Conservation (phyloP, 108 stramenopile species). For the Stephanodiscus triporus region DNA sequence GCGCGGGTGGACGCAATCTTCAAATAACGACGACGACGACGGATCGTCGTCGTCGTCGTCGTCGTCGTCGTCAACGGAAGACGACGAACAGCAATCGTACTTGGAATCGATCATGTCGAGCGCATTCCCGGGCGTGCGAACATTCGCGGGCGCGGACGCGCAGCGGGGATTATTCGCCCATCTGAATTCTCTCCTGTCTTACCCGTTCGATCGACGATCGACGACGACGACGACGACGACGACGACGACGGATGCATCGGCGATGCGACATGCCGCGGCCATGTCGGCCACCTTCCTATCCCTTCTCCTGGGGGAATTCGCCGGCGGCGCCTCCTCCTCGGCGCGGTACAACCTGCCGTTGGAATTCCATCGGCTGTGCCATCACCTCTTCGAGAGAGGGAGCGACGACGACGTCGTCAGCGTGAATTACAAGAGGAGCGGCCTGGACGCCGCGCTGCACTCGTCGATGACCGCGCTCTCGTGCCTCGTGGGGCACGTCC, state of each 20-base stretch:
- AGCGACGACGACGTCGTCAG: neutral
- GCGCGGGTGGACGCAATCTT: constrained; percentile 74
- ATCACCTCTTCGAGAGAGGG: constrained; percentile 61
- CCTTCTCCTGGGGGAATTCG: constrained; percentile 71
- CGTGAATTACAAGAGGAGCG: constrained; percentile 21
- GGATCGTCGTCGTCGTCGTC: too few species aligned
- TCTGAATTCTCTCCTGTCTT: constrained; percentile 12
- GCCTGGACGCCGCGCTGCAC: constrained; percentile 40
- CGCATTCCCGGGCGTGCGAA: constrained; percentile 14
- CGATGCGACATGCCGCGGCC: constrained; percentile 28
- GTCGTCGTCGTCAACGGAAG: too few species aligned
- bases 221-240: constrained; percentile 38
- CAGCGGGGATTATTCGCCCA: constrained; percentile 29
- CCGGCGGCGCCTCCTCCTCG: constrained; percentile 62
- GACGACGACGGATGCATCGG: constrained; percentile 24
- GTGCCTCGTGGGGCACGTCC: constrained; percentile 35
- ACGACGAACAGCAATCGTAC: constrained; percentile 19
- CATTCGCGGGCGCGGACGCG: constrained; percentile 13
- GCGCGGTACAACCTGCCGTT: constrained; percentile 67
- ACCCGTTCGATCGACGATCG: constrained; percentile 23
- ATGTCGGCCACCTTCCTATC: constrained; percentile 59
- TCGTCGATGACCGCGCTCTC: constrained; percentile 40
- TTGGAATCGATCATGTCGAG: constrained; percentile 30
- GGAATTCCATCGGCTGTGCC: constrained; percentile 78
- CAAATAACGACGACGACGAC: neutral